Evolutionary conservation across 805 yeast genomes (phyloP), one percentile per base, ranked within the genome.

Genomic region (Ogataea trehalophila): DNA sequence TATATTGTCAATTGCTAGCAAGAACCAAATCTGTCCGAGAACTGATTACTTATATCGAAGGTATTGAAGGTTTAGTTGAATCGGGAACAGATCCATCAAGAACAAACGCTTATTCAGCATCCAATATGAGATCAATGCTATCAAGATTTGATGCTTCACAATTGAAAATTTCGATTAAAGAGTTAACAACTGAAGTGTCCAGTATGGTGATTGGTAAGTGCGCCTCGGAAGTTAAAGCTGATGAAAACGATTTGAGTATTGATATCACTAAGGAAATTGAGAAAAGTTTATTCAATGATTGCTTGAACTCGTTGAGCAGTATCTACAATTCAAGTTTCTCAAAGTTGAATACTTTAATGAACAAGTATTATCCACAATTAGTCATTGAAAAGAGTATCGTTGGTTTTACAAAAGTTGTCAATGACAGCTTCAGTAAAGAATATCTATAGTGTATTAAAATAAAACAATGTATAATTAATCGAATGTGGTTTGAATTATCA

Each of bases 301-400:
- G 88, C 47, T 84, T 96, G 94, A 70, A 74, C 15, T 81, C 85
- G 17, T 67, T 87, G 48, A 88, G 84, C 54, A 81, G 79, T 18
- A 79, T 80, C 52, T 83, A 81, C 54, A 59, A 49, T 18, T 75
- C 78, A 18, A 69, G 79, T 23, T 79, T 83, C 54, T 66, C 75
- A 51, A 74, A 80, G 41, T 66, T 90, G 48, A 74, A 73, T 52
- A 68, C 71, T 1, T 71, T 86, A 17, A 73, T 85, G 33, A 80
- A 74, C 42, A 77, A 73, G 48, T 74, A 74, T 50, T 85, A 83
- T 54, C 9, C 31, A 9, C 31, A 26, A 9, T 26, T 26, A 26
- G 31, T 11, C 31, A 26, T 26, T 26, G 31, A 26, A 43, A 58
- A 55, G 18, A 60, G 26, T 11, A 13, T 23, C 8, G 20, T 33